Conservation (phyloP, 1,284 basidiomycete genomes). For the Stereum hirsutum region DNA sequence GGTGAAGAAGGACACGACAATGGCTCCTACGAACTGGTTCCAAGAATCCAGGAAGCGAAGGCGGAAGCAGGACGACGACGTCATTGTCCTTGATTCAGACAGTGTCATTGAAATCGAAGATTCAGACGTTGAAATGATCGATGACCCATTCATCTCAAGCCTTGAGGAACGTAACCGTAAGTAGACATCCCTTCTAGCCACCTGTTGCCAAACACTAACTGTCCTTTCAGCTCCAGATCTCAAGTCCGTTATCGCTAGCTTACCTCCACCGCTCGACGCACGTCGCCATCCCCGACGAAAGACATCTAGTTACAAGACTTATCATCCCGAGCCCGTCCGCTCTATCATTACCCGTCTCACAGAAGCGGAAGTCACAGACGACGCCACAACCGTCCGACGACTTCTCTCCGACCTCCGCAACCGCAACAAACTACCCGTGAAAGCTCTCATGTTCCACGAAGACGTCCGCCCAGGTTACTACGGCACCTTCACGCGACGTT, state of each 20-base stretch:
- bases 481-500: conserved; percentile 79
- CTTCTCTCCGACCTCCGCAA: conserved; percentile 48
- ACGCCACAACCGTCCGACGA: conserved; percentile 48
- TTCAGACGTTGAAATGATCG: conserved; percentile 18
- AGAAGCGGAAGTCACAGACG: conserved; percentile 70
- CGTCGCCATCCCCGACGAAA: background rate
- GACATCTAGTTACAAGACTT: conserved; percentile 22
- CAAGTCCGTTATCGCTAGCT: conserved; percentile 24
- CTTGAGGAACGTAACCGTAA: too few relatives aligned
- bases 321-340: conserved; percentile 33
- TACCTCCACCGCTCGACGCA: conserved; percentile 20
- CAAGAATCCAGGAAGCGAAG: conserved; percentile 18
- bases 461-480: conserved; percentile 79
- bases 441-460: conserved; percentile 67
- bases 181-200: too few relatives aligned
- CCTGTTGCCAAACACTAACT: background rate
- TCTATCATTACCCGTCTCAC: conserved; percentile 54
- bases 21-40: conserved; percentile 72
- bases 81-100: conserved; percentile 45
- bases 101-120: conserved; percentile 16
- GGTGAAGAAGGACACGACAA: conserved; percentile 57
- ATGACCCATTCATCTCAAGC: too few relatives aligned
- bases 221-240: conserved; percentile 33
- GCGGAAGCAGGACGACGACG: conserved; percentile 25
- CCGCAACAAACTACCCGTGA: conserved; percentile 52